phyloP scores from a whole-genome alignment of 495 filamentous ascomycete genomes.

The Amniculicola lignicola region DNA sequence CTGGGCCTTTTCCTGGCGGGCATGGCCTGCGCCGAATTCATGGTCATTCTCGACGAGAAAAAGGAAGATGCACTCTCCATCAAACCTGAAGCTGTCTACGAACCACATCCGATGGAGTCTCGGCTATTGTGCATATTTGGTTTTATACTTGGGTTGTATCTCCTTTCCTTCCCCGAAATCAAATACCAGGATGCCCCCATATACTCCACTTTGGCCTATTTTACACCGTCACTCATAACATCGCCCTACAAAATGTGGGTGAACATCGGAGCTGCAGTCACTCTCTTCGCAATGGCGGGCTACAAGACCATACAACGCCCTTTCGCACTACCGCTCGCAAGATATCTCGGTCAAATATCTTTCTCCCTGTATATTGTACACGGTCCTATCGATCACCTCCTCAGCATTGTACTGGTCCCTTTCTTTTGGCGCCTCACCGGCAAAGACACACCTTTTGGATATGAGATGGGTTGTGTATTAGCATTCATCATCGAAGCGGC shows the following conservation, averaged over 20 bases:
- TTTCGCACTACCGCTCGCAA: conserved; percentile 23
- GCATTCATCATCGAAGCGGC: conserved; percentile 45
- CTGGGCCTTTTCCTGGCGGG: conserved; percentile 49
- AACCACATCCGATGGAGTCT: background rate
- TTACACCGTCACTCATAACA: conserved; percentile 11
- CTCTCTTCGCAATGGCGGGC: conserved; percentile 10
- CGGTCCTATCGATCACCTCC: conserved; percentile 49
- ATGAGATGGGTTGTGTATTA: conserved; percentile 52
- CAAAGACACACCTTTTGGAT: conserved; percentile 51
- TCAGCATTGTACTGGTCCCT: conserved; percentile 44
- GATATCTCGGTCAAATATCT: conserved; percentile 52
- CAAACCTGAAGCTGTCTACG: too few species aligned
- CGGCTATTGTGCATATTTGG: background rate
- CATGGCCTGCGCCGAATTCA: conserved; percentile 45
- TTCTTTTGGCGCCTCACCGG: conserved; percentile 56
- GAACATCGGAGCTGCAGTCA: conserved; percentile 13
- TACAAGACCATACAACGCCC: conserved; percentile 10
- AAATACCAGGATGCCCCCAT: conserved; percentile 14
- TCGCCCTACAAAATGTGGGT: conserved; percentile 3
- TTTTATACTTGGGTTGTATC: conserved; percentile 18
- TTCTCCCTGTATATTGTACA: conserved; percentile 55
- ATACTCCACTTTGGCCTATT: conserved; percentile 10
- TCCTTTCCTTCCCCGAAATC: conserved; percentile 25
- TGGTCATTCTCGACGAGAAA: conserved; percentile 38
- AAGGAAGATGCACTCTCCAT: background rate